These are phyloP conservation scores for Fomitiporia mediterranea DNA, from an alignment of 1,284 basidiomycete genomes.

Conservation along the genomic window DNA sequence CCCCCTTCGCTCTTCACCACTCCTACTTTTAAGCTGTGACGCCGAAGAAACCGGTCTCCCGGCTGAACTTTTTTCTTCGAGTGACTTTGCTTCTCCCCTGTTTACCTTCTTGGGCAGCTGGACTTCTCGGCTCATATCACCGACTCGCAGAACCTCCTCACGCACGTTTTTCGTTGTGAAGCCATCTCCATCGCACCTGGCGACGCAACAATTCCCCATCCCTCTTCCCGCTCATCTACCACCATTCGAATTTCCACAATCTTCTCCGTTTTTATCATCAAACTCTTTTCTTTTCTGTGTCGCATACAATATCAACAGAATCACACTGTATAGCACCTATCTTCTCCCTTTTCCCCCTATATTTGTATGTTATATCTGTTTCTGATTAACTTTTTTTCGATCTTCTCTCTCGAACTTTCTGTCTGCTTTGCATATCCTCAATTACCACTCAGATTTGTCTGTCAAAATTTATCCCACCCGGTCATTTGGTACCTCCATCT, in stretches of 20 bases:
- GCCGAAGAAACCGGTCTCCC: not conserved
- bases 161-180: not conserved
- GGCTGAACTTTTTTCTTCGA: not conserved
- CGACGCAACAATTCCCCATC: not conserved
- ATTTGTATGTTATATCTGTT: not conserved
- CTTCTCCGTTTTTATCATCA: not conserved
- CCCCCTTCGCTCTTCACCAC: not conserved
- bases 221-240: not conserved
- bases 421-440: not conserved
- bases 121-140: not conserved
- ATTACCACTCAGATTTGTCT: not conserved
- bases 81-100: not conserved
- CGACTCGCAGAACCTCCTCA: not conserved
- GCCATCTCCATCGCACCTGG: not conserved
- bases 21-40: too few species aligned
- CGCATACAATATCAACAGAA: conserved; percentile 1
- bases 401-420: conserved; percentile 5
- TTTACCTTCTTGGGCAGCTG: not conserved
- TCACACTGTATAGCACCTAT: conserved; percentile 3
- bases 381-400: not conserved
- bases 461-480: not conserved
- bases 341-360: not conserved
- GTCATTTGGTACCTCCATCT: too few species aligned
- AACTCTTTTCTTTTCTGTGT: not conserved
- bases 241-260: too few species aligned